phyloP scores from a whole-genome alignment of 1,284 basidiomycete genomes.

The Phellinidium pouzarii region DNA sequence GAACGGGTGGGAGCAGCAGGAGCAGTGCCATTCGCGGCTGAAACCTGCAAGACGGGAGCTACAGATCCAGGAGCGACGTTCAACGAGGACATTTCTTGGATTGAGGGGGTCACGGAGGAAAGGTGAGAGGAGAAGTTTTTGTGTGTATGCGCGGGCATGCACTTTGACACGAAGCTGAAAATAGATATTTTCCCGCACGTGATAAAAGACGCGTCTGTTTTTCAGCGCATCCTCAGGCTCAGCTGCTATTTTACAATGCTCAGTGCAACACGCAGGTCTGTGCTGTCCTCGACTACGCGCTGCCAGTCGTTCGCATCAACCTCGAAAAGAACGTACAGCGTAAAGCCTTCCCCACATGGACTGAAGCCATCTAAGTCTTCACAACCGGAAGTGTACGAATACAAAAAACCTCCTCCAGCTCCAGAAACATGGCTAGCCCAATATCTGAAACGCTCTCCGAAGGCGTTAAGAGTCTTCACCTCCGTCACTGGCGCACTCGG shows the following conservation, averaged over 20 bases:
- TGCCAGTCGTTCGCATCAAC: slow-evolving; percentile 3
- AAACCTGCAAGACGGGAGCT: background rate
- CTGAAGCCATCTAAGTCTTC: slow-evolving; percentile 2
- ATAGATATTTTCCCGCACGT: too few species aligned
- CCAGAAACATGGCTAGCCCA: slow-evolving; percentile 51
- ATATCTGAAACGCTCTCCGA: slow-evolving; percentile 46
- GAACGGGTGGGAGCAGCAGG: slow-evolving; percentile 9
- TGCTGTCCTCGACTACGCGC: slow-evolving; percentile 2
- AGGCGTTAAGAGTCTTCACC: slow-evolving; percentile 43
- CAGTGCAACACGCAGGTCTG: slow-evolving; percentile 11
- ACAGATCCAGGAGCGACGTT: background rate
- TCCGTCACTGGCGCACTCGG: slow-evolving; percentile 47
- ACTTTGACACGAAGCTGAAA: background rate
- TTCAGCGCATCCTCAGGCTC: too few species aligned
- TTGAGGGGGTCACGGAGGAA: slow-evolving; percentile 2
- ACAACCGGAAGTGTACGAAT: slow-evolving; percentile 21
- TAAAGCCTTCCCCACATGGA: background rate
- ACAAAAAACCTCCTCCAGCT: slow-evolving; percentile 20
- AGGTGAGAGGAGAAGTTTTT: background rate
- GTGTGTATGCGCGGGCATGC: slow-evolving; percentile 2
- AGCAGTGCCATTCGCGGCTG: background rate
- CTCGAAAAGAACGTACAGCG: background rate
- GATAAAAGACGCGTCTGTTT: background rate
- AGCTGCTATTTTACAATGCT: slow-evolving; percentile 14
- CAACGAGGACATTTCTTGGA: background rate